Conservation (phyloP, 31 red algal genomes). For the Asparagopsis taxiformis region DNA sequence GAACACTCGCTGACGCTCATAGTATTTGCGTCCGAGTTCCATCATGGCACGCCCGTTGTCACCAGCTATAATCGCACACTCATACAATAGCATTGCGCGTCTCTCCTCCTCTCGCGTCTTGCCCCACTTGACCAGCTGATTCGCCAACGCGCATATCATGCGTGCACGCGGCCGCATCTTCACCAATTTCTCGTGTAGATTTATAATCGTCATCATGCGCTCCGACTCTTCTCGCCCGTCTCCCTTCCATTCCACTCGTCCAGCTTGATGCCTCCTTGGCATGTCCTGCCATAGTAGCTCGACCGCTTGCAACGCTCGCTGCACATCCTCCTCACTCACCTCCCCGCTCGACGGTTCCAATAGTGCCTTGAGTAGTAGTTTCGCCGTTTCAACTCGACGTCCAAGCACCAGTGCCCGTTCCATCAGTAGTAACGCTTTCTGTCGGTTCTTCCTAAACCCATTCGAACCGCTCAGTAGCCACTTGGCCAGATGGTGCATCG, state of each 20-base stretch:
- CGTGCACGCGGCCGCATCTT: constrained; percentile 24
- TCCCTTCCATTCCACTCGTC: constrained; percentile 22
- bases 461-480: constrained; percentile 36
- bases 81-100: constrained; percentile 45
- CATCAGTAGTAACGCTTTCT: constrained; percentile 43
- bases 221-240: background rate
- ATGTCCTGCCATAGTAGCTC: constrained; percentile 64
- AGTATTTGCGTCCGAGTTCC: constrained; percentile 34
- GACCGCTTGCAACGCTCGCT: constrained; percentile 30
- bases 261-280: constrained; percentile 3
- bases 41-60: constrained; percentile 44
- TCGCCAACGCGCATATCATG: constrained; percentile 48
- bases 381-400: constrained; percentile 27
- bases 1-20: background rate
- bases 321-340: constrained; percentile 21
- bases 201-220: constrained; percentile 24
- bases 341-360: constrained; percentile 5
- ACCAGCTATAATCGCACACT: constrained; percentile 58
- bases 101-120: constrained; percentile 19
- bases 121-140: constrained; percentile 47
- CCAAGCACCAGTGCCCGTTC: constrained; percentile 60
- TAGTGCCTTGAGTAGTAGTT: constrained; percentile 28
- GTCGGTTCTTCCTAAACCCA: constrained; percentile 25
- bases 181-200: constrained; percentile 33
- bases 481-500: constrained; percentile 53